Percentiles rank a stretch among this genome's conserved stretches.
Conservation (phyloP, 1,139 yeast species). For the Lodderomyces theae region DNA sequence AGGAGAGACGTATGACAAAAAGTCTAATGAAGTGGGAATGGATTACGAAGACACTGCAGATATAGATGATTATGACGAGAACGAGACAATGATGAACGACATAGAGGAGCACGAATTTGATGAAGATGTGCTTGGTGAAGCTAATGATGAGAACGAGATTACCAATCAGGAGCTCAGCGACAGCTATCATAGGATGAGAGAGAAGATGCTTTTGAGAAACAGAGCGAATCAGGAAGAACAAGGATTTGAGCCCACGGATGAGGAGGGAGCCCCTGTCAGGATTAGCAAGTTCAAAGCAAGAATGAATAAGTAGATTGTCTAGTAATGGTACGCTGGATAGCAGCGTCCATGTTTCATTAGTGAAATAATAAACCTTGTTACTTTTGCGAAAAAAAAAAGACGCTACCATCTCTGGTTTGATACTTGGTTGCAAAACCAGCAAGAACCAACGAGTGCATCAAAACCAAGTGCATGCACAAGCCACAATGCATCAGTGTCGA, state of each 20-base stretch:
- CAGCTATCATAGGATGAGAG: slow-evolving; percentile 59
- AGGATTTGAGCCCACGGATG: slow-evolving; percentile 74
- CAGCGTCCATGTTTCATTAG: too few relatives aligned
- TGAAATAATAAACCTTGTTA: too few relatives aligned
- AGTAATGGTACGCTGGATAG: too few relatives aligned
- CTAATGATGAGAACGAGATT: slow-evolving; percentile 25
- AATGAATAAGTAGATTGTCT: neutral
- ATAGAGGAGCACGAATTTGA: slow-evolving; percentile 37
- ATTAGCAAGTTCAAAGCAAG: slow-evolving; percentile 66
- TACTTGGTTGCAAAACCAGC: too few relatives aligned
- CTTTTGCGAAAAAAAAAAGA: too few relatives aligned
- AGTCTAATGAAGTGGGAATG: slow-evolving; percentile 22
- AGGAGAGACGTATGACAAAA: slow-evolving; percentile 14
- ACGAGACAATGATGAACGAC: slow-evolving; percentile 35
- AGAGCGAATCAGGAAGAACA: slow-evolving; percentile 49
- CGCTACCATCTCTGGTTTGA: too few relatives aligned
- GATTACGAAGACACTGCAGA: slow-evolving; percentile 16
- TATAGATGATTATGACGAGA: slow-evolving; percentile 38
- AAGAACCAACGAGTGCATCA: too few relatives aligned
- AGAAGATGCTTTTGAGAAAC: slow-evolving; percentile 42
- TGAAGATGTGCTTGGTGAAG: slow-evolving; percentile 35
- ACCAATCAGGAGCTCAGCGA: slow-evolving; percentile 46
- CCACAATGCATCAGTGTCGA: too few relatives aligned
- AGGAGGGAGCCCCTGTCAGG: slow-evolving; percentile 55
- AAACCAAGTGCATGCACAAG: too few relatives aligned